Base-by-base conservation (phyloP, 495 filamentous ascomycete species). In the Penicillium goetzii region DNA sequence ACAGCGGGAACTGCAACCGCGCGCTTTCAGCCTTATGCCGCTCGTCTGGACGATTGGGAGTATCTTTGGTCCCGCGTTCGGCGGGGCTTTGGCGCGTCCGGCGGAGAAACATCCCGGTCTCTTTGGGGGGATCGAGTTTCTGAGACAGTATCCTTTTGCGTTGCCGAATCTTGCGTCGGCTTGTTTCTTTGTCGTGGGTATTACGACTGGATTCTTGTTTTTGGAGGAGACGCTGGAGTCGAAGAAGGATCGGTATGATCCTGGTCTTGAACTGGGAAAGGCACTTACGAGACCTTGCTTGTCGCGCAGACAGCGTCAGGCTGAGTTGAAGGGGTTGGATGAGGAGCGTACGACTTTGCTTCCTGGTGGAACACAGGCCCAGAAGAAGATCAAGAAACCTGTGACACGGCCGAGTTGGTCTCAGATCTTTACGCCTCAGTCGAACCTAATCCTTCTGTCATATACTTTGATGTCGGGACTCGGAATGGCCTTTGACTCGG, bases 31-130 rank as follows among this genome's bases (percentile, higher is more conserved):
- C 54, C 82, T 95, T 62, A 96, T 97, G 91, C 91, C 91, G 19
- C 74, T 96, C 11, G 86, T 86, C 33, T 92, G 91, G 89, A 89
- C 86, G 11, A 82, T 93, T 54, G 92, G 92, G 1, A 89, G 85
- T 45, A 90, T 97, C n/a, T 87, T 97, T 71, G 94, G 94, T 0
- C 94, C 94, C 3, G 86, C 88, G 2, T 89, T 97, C 68, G 94
- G 94, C 26, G 94, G 94, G 3, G 86, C 89, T 41, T 86, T 98
- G 58, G 90, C 92, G 9, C 86, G 90, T 57, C 94, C 94, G 3
- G 85, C 87, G 1, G 77, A 81, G 43, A 86, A 90, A 47, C 84
- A 91, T 67, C 90, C 91, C 4, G 76, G 74, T 14, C 57, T 90
- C 17, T 95, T 94, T 72, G 87, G 88, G 9, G 71, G 84, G 23